Evolutionary conservation across 2,329 filamentous ascomycete species (phyloP).

Genomic region (Verruconis gallopava): DNA sequence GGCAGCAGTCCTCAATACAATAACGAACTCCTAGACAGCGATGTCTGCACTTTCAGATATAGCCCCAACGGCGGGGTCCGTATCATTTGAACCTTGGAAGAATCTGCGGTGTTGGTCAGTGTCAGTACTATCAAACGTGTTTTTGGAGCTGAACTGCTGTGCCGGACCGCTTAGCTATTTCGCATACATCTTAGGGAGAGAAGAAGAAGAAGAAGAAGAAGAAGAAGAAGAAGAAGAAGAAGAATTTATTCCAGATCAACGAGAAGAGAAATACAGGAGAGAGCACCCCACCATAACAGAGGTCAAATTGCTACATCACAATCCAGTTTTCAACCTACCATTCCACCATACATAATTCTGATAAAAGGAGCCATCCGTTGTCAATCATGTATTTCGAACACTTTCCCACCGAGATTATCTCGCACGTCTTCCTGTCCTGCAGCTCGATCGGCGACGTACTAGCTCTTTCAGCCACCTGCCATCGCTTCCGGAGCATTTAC

Average conservation of each 20-base stretch:
- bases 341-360: neutral
- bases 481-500: conserved; percentile 40
- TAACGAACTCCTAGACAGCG: conserved; percentile 8
- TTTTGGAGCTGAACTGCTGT: neutral
- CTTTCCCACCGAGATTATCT: conserved; percentile 45
- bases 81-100: conserved; percentile 25
- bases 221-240: too few relatives aligned
- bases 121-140: conserved; percentile 7
- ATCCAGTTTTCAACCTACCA: too few relatives aligned
- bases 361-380: too few relatives aligned
- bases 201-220: too few relatives aligned
- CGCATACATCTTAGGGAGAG: neutral
- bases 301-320: too few relatives aligned
- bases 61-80: conserved; percentile 43
- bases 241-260: too few relatives aligned
- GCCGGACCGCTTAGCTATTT: neutral
- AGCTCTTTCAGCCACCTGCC: conserved; percentile 41
- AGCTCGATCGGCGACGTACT: conserved; percentile 40
- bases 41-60: conserved; percentile 25
- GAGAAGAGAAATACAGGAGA: too few relatives aligned
- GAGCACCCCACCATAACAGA: too few relatives aligned
- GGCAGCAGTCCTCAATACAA: neutral
- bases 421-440: conserved; percentile 43
- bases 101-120: conserved; percentile 9
- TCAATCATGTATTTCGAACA: conserved; percentile 41